Base-by-base conservation (phyloP, 768 basidiomycete genomes). In the Vararia minispora region DNA sequence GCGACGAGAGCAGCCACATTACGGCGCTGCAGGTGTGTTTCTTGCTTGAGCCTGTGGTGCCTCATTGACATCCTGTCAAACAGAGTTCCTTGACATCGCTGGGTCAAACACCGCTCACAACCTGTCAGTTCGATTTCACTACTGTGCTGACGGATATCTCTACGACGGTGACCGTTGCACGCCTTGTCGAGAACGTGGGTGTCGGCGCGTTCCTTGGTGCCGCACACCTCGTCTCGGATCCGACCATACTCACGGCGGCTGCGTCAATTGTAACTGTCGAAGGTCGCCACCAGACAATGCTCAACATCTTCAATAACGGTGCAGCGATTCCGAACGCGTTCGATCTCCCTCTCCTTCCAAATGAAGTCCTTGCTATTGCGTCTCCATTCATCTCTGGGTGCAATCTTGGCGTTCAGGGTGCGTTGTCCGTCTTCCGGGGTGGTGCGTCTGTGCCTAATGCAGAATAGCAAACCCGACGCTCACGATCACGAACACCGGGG, bases 181-280 rank as follows among this genome's bases (percentile, higher is more conserved):
- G 85, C 44, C 63, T 76, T 0, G 71, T 88, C 24, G 85, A 88
- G 62, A 66, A 71, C 39, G 66, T 83, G 31, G 85, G 86, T 39
- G 80, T 85, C 27, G 55, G 62, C 14, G 84, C 81, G 4, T 85
- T 84, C 60, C 71, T 84, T 24, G 82, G 82, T 37, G 82, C 71
- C 35, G 73, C 79, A 4, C 63, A 69, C 38, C 65, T 80, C 28
- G 46, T 87, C 35, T 58, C 62, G 13, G 72, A 82, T 46, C 76
- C 77, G 14, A 60, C 66, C n/a, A 52, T 84, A 38, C 59, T 82
- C 35, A 65, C 67, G 41, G 65, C 72, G 21, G 82, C 81, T 32
- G 79, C 66, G 10, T 73, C 75, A 22, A 86, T 86, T 51, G 50
- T 86, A 57, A 79, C 83, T 21, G 66, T 84, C 32, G 85, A 88